Percentiles rank a stretch among this genome's conserved stretches.
Evolutionary conservation across 805 yeast genomes (phyloP).

Genomic region (Ogataea nonfermentans): DNA sequence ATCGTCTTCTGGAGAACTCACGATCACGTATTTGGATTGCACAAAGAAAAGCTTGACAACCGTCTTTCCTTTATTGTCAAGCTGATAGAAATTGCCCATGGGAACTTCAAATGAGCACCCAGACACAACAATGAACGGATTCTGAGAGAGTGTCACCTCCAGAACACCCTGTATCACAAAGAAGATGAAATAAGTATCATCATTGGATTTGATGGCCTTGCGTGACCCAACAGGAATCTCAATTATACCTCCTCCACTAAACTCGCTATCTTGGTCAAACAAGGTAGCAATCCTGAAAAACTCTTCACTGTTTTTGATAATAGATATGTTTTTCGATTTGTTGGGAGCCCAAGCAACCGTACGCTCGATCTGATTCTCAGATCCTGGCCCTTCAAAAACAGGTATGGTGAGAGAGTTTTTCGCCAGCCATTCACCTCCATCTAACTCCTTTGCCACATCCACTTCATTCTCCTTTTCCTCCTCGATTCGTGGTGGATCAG

Average conservation of each 20-base stretch:
- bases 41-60: conserved; percentile 71
- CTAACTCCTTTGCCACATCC: conserved; percentile 34
- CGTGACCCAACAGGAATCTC: conserved; percentile 60
- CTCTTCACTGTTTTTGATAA: conserved; percentile 43
- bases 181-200: conserved; percentile 68
- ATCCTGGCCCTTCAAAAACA: conserved; percentile 52
- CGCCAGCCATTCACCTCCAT: conserved; percentile 54
- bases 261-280: conserved; percentile 60
- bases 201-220: conserved; percentile 60
- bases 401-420: conserved; percentile 41
- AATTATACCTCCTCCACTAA: conserved; percentile 71
- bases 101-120: conserved; percentile 87
- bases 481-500: neutral
- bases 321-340: conserved; percentile 44
- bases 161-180: conserved; percentile 69
- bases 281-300: conserved; percentile 61
- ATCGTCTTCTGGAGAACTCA: conserved; percentile 27
- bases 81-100: conserved; percentile 67
- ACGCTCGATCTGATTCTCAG: conserved; percentile 42
- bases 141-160: conserved; percentile 62
- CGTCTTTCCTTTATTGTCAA: conserved; percentile 58
- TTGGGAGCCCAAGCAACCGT: conserved; percentile 67
- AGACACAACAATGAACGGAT: conserved; percentile 55
- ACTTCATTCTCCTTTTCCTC: conserved; percentile 35
- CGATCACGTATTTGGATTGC: conserved; percentile 52